A percentile compares a stretch with the other conserved stretches of the same genome.
Evolutionary conservation across 75 land plant species (phyloP).

Genomic region (Sequoiadendron giganteum): DNA sequence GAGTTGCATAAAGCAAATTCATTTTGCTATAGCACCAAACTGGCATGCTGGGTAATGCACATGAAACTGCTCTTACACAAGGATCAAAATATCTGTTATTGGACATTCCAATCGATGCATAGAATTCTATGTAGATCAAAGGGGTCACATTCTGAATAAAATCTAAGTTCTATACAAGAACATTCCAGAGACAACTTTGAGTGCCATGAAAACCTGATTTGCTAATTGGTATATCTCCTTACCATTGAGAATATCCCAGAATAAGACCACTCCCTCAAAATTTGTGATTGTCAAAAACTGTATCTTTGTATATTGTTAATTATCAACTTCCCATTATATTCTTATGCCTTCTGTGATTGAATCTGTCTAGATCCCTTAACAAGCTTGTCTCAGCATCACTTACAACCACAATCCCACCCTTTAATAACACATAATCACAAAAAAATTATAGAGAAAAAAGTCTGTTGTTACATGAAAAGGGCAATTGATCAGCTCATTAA

Average conservation of each 20-base stretch:
- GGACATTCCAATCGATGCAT: too few species aligned
- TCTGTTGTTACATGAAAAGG: neutral
- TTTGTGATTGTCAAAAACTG: too few species aligned
- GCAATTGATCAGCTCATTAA: neutral
- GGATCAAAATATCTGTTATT: too few species aligned
- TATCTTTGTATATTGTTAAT: neutral
- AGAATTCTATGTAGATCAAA: too few species aligned
- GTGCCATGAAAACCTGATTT: too few species aligned
- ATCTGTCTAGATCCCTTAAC: neutral
- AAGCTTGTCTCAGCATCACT: neutral
- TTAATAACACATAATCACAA: neutral
- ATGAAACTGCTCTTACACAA: too few species aligned
- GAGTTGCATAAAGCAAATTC: too few species aligned
- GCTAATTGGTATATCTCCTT: neutral
- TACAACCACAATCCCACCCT: neutral
- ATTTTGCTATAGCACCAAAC: too few species aligned
- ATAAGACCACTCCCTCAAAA: neutral
- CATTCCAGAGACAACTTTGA: too few species aligned
- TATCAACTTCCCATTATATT: neutral
- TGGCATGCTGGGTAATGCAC: too few species aligned
- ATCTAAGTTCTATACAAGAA: too few species aligned
- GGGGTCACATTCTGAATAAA: too few species aligned
- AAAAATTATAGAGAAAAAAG: neutral
- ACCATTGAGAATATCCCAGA: neutral
- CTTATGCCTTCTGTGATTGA: neutral